Conservation (phyloP, 495 filamentous ascomycete species). For the Penicillium dipodomyicola region DNA sequence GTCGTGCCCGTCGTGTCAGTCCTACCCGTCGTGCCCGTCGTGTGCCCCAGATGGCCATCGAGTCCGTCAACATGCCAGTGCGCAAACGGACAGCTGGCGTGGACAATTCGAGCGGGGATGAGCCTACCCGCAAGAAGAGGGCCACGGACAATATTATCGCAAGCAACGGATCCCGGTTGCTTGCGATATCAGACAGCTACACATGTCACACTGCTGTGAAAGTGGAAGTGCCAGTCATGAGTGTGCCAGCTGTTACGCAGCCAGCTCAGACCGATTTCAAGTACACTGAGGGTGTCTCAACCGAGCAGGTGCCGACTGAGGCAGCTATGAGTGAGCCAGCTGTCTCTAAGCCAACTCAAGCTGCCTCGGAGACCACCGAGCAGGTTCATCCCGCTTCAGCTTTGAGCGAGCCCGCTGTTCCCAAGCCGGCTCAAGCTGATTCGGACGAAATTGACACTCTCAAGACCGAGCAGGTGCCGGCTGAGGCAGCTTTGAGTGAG, state of each 20-base stretch:
- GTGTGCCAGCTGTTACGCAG: slow-evolving; percentile 1
- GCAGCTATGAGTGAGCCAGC: background rate
- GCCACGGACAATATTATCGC: background rate
- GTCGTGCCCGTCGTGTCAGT: no score
- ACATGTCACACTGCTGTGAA: no score
- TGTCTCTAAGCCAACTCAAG: background rate
- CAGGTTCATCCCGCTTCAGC: background rate
- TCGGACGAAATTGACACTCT: no score
- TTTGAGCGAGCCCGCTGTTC: background rate
- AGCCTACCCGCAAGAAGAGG: background rate
- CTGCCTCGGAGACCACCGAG: background rate
- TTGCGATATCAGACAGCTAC: background rate
- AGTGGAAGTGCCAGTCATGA: background rate
- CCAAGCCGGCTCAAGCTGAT: background rate
- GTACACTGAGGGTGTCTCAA: background rate
- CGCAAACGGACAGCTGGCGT: background rate
- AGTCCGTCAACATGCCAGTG: background rate
- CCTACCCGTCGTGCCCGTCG: no score
- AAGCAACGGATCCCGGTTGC: background rate
- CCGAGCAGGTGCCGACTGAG: background rate
- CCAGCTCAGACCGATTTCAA: background rate
- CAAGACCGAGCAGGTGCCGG: background rate
- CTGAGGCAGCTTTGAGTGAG: background rate
- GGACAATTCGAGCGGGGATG: background rate
- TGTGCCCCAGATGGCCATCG: no score